These are phyloP conservation scores for Dothistroma pini DNA, from an alignment of 2,329 filamentous ascomycete genomes.

Conservation along the genomic window DNA sequence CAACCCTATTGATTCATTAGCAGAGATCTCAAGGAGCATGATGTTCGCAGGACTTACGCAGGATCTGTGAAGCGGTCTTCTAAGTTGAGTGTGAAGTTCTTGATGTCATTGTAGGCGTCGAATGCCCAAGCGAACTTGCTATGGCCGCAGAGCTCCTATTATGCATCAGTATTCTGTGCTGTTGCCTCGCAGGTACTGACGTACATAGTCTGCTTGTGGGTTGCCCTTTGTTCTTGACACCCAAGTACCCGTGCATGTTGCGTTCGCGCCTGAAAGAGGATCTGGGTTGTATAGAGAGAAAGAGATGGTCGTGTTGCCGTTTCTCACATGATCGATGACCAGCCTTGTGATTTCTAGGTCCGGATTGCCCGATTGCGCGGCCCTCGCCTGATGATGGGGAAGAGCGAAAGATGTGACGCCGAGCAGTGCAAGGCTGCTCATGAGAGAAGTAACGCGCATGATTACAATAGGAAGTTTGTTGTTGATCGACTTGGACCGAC, in stretches of 20 bases:
- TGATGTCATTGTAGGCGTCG: conserved; percentile 15
- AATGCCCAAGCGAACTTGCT: conserved; percentile 29
- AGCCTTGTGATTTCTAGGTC: conserved; percentile 23
- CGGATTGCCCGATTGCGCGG: conserved; percentile 13
- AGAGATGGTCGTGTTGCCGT: conserved; percentile 24
- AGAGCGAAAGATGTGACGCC: background rate
- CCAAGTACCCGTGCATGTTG: conserved; percentile 27
- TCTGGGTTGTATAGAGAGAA: conserved; percentile 32
- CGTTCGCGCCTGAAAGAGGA: conserved; percentile 26
- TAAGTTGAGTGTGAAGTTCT: conserved; percentile 27
- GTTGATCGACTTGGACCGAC: background rate
- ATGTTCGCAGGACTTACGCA: conserved; percentile 21
- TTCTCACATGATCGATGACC: conserved; percentile 15
- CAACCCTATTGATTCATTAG: conserved; percentile 22
- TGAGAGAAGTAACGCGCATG: conserved; percentile 1
- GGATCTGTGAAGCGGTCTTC: conserved; percentile 30
- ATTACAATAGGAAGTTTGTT: background rate
- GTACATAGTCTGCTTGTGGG: conserved; percentile 22
- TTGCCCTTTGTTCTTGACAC: conserved; percentile 18
- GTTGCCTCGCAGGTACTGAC: background rate
- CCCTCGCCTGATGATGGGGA: background rate
- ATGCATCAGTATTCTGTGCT: conserved; percentile 1
- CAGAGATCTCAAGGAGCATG: background rate
- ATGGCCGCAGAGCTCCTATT: conserved; percentile 22
- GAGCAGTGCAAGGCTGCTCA: conserved; percentile 7